Evolutionary conservation across 1,139 yeast species (phyloP), one percentile per base, ranked within the genome.

Genomic region (Geotrichum bryndzae): DNA sequence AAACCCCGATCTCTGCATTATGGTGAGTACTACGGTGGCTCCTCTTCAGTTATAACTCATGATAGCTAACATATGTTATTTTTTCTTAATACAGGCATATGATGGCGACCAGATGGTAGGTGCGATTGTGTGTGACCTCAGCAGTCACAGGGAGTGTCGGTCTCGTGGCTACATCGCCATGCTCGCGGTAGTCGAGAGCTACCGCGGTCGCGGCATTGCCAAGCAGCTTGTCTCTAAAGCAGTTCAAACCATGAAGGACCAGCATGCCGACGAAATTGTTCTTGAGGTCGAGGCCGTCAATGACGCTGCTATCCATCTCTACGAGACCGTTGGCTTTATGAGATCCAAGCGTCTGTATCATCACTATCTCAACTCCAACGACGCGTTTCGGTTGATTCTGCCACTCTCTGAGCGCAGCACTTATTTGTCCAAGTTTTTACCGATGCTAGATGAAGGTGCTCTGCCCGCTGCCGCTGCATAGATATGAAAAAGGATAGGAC

Each of bases 141-240:
- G 88, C 67, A 79, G 82, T 4, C 98, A 94, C 74, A 79, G 94
- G 62, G 81, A 82, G 45, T 67, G 73, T 11, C 78, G 96, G 63
- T 71, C 79, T 68, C 77, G 97, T 65, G 99, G 99, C 0, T 94
- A 94, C 70, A 92, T 94, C 54, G 99, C 98, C 6, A 94, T 94
- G 99, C 77, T 94, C 61, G 97, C 96, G 0, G 96, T 94, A 33
- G 86, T 86, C 62, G 83, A 85, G 52, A 72, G 75, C 22, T 85
- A 81, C 73, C 78, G 99, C 60, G 92, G 96, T 10, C 78, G 77
- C 56, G 97, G 97, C 1, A 87, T 92, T 56, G 97, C 97, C 4
- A 86, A 86, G 67, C 77, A 77, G 61, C 79, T 94, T 62, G 92
- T 92, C 38, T 78, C 80, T 59, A 72, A 79, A 65, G 84, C 89